A percentile compares a stretch with the other conserved stretches of the same genome.
phyloP scores from a whole-genome alignment of 202 grass and related monocot species.

The Brachypodium distachyon region DNA sequence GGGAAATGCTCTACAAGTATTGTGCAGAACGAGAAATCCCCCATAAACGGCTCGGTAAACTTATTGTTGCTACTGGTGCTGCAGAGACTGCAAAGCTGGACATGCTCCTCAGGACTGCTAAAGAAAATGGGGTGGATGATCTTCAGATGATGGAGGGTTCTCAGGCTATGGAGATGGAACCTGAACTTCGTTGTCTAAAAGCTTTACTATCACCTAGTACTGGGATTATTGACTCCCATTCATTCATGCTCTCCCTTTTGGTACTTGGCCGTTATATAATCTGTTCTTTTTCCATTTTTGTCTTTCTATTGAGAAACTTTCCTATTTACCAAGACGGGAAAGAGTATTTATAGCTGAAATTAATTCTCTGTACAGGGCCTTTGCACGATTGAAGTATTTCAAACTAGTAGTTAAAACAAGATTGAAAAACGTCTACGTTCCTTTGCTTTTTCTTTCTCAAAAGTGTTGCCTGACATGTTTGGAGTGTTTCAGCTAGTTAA shows the following conservation, averaged over 20 bases:
- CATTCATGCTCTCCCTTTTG: constrained; percentile 84
- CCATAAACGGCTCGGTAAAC: constrained; percentile 70
- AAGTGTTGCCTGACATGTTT: not conserved
- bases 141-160: constrained; percentile 64
- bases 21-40: constrained; percentile 68
- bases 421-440: not conserved
- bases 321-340: not conserved
- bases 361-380: not conserved
- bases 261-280: constrained; percentile 30
- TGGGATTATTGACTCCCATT: constrained; percentile 90
- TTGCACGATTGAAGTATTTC: not conserved
- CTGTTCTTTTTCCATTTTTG: not conserved
- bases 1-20: constrained; percentile 87
- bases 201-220: constrained; percentile 78
- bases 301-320: not conserved
- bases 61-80: constrained; percentile 74
- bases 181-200: constrained; percentile 72
- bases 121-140: constrained; percentile 67
- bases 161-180: constrained; percentile 75
- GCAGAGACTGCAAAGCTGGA: constrained; percentile 63
- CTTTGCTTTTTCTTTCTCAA: not conserved
- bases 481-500: not conserved
- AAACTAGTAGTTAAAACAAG: not conserved
- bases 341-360: not conserved
- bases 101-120: constrained; percentile 49